A percentile compares a stretch with the other conserved stretches of the same genome.
Conservation (phyloP, 2,329 filamentous ascomycete genomes). For the Ceratocystis colombiana region DNA sequence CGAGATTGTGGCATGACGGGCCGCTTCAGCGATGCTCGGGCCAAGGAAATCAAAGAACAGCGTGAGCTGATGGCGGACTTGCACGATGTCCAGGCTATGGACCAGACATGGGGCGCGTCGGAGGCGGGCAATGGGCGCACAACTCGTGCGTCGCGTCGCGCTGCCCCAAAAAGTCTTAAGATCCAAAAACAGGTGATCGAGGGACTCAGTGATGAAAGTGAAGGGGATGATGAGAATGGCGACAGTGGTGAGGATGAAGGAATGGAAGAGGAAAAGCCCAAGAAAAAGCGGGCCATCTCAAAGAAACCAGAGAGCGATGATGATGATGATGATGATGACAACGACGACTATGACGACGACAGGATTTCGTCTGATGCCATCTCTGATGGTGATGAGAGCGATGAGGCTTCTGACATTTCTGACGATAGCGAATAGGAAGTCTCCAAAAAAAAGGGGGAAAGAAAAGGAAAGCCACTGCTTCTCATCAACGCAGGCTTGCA, state of each 20-base stretch:
- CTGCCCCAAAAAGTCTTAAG: constrained; percentile 22
- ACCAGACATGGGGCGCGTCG: constrained; percentile 61
- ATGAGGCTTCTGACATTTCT: constrained; percentile 18
- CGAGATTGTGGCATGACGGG: constrained; percentile 78
- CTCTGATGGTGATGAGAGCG: constrained; percentile 6
- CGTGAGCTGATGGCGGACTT: constrained; percentile 77
- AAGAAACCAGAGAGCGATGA: constrained; percentile 2
- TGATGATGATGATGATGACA: constrained; percentile 50
- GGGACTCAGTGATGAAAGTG: constrained; percentile 29
- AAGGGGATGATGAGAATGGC: constrained; percentile 29
- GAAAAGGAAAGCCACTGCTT: not conserved
- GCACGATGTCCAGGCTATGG: constrained; percentile 73
- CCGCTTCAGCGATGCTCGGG: constrained; percentile 74
- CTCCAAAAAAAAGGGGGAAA: constrained; percentile 11
- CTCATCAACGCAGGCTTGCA: not conserved
- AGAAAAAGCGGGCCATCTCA: constrained; percentile 30
- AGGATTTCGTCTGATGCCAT: not conserved
- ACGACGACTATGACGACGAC: constrained; percentile 9
- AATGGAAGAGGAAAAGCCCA: constrained; percentile 27
- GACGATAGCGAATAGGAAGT: constrained; percentile 24
- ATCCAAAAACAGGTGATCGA: constrained; percentile 32
- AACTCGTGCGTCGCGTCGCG: constrained; percentile 34
- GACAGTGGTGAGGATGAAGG: constrained; percentile 31
- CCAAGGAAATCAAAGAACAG: constrained; percentile 74
- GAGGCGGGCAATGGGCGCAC: constrained; percentile 32